Base-by-base conservation (phyloP, 768 basidiomycete genomes). In the Kwoniella newhampshirensis region DNA sequence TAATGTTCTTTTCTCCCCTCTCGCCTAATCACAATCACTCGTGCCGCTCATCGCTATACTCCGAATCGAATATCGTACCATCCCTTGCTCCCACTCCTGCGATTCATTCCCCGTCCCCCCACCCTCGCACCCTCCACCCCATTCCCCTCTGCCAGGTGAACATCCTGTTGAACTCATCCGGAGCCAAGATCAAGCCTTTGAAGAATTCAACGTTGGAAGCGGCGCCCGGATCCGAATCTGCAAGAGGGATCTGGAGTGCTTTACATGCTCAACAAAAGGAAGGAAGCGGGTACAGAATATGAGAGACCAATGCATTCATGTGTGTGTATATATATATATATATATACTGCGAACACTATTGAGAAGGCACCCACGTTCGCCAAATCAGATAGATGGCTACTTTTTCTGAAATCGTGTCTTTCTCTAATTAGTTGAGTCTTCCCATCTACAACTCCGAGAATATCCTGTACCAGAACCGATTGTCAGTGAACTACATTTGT, bases 171-270 rank as follows among this genome's bases (percentile, higher is more conserved):
- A 64, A 67, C 42, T 62, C 75, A 0, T 72, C 72, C 0, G 75
- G 75, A 7, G 62, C 71, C 7, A 73, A 76, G 49, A 54, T 76
- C 59, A 74, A 73, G 51, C 60, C 66, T 23, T 46, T 76, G 13
- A 73, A 73, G 56, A 73, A 74, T 54, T 35, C 64, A 0, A 71
- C 68, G 27, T 40, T 76, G 23, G 70, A 76, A 54, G 67, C 68
- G 41, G 75, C 62, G 20, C 75, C 75, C 1, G 71, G 69, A 17
- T 65, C 49, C 15, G 75, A 72, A 45, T 57, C 66, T 23, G 75
- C 73, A 2, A 42, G 75, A 53, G 75, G 75, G 0, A 64, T 76
- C 21, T 76, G 75, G 75, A 69, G 66, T 30, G 59, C 66, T 1
- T 25, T 74, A 21, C 73, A 74, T 56, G 63, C 60, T 51, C 59